A percentile compares a stretch with the other conserved stretches of the same genome.
Conservation (phyloP, 805 yeast species). For the Metschnikowia kunwiensis region DNA sequence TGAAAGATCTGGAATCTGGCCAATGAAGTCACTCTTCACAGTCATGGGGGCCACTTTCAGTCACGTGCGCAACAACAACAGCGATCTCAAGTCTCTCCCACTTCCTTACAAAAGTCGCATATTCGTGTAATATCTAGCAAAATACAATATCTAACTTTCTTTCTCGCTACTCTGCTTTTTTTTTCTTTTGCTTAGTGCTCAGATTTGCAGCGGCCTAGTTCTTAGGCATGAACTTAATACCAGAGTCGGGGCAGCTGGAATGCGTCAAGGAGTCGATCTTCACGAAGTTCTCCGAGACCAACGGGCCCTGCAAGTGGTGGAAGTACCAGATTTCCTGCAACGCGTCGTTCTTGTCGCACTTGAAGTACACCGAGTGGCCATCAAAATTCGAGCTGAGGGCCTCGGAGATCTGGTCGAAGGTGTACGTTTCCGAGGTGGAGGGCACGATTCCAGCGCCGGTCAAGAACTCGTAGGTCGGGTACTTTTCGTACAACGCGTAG, state of each 20-base stretch:
- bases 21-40: too few relatives aligned
- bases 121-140: too few relatives aligned
- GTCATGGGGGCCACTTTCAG: too few relatives aligned
- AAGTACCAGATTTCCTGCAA: slow-evolving; percentile 28
- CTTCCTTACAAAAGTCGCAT: too few relatives aligned
- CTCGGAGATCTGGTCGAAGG: slow-evolving; percentile 27
- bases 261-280: slow-evolving; percentile 57
- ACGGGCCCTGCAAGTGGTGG: slow-evolving; percentile 25
- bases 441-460: slow-evolving; percentile 37
- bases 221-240: slow-evolving; percentile 75
- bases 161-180: too few relatives aligned
- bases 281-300: slow-evolving; percentile 31
- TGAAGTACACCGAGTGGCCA: slow-evolving; percentile 35
- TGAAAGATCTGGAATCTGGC: too few relatives aligned
- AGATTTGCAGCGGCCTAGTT: too few relatives aligned
- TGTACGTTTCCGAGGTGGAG: slow-evolving; percentile 30
- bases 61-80: too few relatives aligned
- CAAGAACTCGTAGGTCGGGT: slow-evolving; percentile 37
- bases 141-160: too few relatives aligned
- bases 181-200: too few relatives aligned
- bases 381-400: slow-evolving; percentile 33
- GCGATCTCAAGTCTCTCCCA: too few relatives aligned
- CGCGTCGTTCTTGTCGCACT: slow-evolving; percentile 25
- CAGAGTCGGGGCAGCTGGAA: slow-evolving; percentile 64
- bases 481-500: slow-evolving; percentile 30